Base-by-base conservation (phyloP, 441 rosid species). In the Eutrema salsugineum region DNA sequence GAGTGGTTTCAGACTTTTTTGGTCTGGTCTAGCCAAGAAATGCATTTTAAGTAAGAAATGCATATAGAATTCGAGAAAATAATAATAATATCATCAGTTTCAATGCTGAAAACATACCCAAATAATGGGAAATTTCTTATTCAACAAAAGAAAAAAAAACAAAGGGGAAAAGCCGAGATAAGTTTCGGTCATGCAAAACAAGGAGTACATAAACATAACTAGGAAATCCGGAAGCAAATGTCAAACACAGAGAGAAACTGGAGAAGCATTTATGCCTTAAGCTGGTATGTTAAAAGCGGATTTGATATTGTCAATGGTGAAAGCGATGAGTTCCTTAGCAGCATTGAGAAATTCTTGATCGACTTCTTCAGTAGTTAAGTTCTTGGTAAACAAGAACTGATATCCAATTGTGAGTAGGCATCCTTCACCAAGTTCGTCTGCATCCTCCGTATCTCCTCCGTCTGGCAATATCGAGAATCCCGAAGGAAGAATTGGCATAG, bases 331-430 rank as follows among this genome's bases (percentile, higher is more conserved):
- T 56, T 66, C 70, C 70, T 84, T 83, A 35, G 89, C 96, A 0
- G 79, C 75, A 76, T 79, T 86, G 67, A 93, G 83, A n/a, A 81
- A 77, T 44, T 80, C 88, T 28, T 83, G 86, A 5, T 83, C 86
- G 53, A 86, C 86, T 85, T 83, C 85, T 4, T 86, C 87, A 8
- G 80, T 77, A 35, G 97, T n/a, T n/a, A n/a, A n/a, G 93, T 16
- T 84, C 66, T 81, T 85, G 49, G 81, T 84, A 79, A 71, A 77
- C 70, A 84, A 64, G 49, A 87, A 22, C 75, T 87, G 90, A 44
- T 83, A 76, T 17, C 81, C 89, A 1, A 85, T 28, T 1, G 87
- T 73, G 14, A 85, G 54, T 1, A 82, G 63, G 38, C 82, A 82
- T 30, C 83, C 82, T 8, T 47, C 70, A 55, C 68, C 22, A 17